A percentile compares a stretch with the other conserved stretches of the same genome.
Conservation (phyloP, 2,329 filamentous ascomycete species). For the Penicillium sclerotiorum region DNA sequence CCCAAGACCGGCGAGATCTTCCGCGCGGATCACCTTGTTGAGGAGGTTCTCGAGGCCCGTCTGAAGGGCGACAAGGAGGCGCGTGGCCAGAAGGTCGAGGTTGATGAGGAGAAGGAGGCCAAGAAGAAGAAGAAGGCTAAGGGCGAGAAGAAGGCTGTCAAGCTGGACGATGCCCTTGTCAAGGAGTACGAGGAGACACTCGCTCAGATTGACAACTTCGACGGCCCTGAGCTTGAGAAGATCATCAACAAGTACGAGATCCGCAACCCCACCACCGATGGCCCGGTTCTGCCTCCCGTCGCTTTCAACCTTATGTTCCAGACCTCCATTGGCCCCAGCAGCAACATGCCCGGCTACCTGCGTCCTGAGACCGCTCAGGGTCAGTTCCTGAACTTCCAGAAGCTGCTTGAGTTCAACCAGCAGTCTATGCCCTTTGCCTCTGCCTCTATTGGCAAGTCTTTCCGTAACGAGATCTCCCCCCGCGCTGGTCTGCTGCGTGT, state of each 20-base stretch:
- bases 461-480: slow-evolving; percentile 97
- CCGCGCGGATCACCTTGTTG: slow-evolving; percentile 92
- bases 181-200: slow-evolving; percentile 89
- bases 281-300: slow-evolving; percentile 76
- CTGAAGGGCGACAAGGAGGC: slow-evolving; percentile 92
- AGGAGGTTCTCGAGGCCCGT: slow-evolving; percentile 85
- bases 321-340: slow-evolving; percentile 89
- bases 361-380: slow-evolving; percentile 96
- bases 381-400: slow-evolving; percentile 96
- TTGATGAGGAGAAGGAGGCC: slow-evolving; percentile 74
- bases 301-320: slow-evolving; percentile 99
- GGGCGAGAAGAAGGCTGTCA: slow-evolving; percentile 68
- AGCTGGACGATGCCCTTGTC: slow-evolving; percentile 82
- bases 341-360: slow-evolving; percentile 81
- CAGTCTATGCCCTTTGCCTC: slow-evolving; percentile 95
- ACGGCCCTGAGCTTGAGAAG: slow-evolving; percentile 79
- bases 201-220: slow-evolving; percentile 94
- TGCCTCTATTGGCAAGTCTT: slow-evolving; percentile 95
- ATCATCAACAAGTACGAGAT: slow-evolving; percentile 92
- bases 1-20: slow-evolving; percentile 97
- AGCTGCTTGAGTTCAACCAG: slow-evolving; percentile 95
- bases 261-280: slow-evolving; percentile 79
- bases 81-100: slow-evolving; percentile 70
- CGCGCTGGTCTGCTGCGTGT: slow-evolving; percentile 88
- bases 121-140: slow-evolving; percentile 90